phyloP scores from a whole-genome alignment of 257 asterid genomes.

The Paraleonurus japonicus region DNA sequence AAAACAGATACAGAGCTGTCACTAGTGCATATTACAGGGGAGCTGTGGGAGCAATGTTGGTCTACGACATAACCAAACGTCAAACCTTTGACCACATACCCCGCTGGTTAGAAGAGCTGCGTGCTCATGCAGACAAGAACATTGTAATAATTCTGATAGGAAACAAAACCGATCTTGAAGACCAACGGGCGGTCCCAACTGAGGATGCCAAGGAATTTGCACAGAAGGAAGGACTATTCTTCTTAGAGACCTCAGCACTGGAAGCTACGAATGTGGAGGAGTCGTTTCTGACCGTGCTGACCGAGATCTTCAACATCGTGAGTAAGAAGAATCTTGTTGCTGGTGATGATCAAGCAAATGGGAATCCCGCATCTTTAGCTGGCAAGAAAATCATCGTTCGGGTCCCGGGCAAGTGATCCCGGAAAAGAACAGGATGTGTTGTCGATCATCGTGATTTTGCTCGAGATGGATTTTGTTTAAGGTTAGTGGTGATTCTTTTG shows the following conservation, averaged over 20 bases:
- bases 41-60: slow-evolving; percentile 81
- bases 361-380: slow-evolving; percentile 49
- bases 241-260: slow-evolving; percentile 76
- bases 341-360: slow-evolving; percentile 50
- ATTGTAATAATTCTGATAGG: slow-evolving; percentile 71
- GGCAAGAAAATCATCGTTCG: slow-evolving; percentile 62
- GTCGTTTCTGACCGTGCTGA: slow-evolving; percentile 57
- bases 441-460: slow-evolving; percentile 42
- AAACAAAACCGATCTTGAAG: slow-evolving; percentile 72
- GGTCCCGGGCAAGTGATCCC: slow-evolving; percentile 72
- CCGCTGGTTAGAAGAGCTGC: slow-evolving; percentile 67
- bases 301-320: slow-evolving; percentile 67
- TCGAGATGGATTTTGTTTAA: no score
- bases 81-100: slow-evolving; percentile 79
- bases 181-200: slow-evolving; percentile 61
- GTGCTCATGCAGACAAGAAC: slow-evolving; percentile 60
- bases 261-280: slow-evolving; percentile 69
- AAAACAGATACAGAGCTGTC: slow-evolving; percentile 73
- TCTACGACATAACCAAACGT: slow-evolving; percentile 70
- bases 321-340: slow-evolving; percentile 63
- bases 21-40: slow-evolving; percentile 87
- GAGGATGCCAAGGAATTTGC: slow-evolving; percentile 85
- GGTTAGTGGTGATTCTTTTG: slow-evolving; percentile 23
- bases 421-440: slow-evolving; percentile 64
- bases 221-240: slow-evolving; percentile 60